Percentiles rank a stretch among this genome's conserved stretches.
These are phyloP conservation scores for Penicillium cinerascens DNA, from an alignment of 495 filamentous ascomycete species.

Conservation along the genomic window DNA sequence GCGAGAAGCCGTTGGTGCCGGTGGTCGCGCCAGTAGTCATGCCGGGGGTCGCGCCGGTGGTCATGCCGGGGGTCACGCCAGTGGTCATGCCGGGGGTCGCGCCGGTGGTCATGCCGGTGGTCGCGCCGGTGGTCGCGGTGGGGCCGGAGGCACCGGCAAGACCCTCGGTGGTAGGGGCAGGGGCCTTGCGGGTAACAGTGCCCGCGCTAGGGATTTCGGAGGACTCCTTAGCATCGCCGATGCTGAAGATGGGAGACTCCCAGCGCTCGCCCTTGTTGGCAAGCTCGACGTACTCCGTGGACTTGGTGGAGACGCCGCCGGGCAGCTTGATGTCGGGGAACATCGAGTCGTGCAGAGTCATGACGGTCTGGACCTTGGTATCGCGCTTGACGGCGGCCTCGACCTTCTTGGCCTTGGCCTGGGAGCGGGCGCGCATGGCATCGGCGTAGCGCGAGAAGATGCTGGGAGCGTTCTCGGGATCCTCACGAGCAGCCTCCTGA, in stretches of 20 bases:
- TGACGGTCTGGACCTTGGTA: slow-evolving; percentile 70
- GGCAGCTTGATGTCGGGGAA: slow-evolving; percentile 86
- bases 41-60: slow-evolving; percentile 13
- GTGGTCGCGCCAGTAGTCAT: neutral
- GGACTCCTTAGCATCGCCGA: slow-evolving; percentile 74
- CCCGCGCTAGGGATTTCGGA: slow-evolving; percentile 63
- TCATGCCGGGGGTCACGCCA: neutral
- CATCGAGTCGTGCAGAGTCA: slow-evolving; percentile 86
- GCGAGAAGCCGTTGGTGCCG: slow-evolving; percentile 46
- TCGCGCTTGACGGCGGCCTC: slow-evolving; percentile 54
- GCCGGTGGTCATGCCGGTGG: slow-evolving; percentile 12
- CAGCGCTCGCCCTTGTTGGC: slow-evolving; percentile 86
- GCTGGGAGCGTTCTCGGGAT: slow-evolving; percentile 75
- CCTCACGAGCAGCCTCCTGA: slow-evolving; percentile 57
- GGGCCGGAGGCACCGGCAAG: slow-evolving; percentile 13
- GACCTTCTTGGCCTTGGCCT: slow-evolving; percentile 70
- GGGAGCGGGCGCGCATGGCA: slow-evolving; percentile 69
- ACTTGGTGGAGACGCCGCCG: slow-evolving; percentile 89
- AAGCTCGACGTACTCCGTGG: slow-evolving; percentile 88
- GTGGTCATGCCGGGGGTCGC: slow-evolving; percentile 1
- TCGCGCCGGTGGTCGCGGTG: slow-evolving; percentile 10
- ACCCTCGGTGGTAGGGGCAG: slow-evolving; percentile 24
- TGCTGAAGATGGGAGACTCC: slow-evolving; percentile 90
- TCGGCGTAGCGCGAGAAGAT: slow-evolving; percentile 81
- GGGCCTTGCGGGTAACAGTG: slow-evolving; percentile 63